A percentile compares a stretch with the other conserved stretches of the same genome.
These are phyloP conservation scores for Myotisia sp. DNA, from an alignment of 2,329 filamentous ascomycete genomes.

Conservation along the genomic window DNA sequence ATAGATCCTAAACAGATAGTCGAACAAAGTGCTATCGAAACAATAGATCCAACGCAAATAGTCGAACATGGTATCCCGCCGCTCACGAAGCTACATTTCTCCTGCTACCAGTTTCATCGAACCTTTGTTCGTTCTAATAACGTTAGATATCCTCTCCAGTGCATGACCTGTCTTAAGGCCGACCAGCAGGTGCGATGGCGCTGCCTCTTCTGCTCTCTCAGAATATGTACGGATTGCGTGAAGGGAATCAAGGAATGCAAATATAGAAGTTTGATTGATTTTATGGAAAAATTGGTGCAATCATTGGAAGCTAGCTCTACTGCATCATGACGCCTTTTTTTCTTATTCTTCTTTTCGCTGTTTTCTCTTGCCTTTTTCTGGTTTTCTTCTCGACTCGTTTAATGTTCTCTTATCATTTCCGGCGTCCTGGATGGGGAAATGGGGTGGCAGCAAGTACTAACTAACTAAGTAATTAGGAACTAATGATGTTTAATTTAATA, in stretches of 20 bases:
- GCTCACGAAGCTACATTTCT: conserved; percentile 24
- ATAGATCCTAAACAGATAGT: too few relatives aligned
- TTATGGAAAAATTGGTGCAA: conserved; percentile 17
- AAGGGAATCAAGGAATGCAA: conserved; percentile 22
- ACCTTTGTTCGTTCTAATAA: conserved; percentile 25
- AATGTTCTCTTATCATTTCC: too few relatives aligned
- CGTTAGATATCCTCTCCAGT: conserved; percentile 27
- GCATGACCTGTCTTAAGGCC: conserved; percentile 30
- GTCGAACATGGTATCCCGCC: conserved; percentile 18
- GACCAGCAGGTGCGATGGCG: conserved; percentile 26
- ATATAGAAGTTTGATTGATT: conserved; percentile 21
- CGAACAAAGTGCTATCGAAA: too few relatives aligned
- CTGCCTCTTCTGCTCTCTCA: conserved; percentile 30
- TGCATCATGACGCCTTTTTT: too few relatives aligned
- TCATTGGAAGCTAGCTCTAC: conserved; percentile 7
- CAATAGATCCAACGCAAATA: conserved; percentile 3
- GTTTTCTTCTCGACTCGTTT: too few relatives aligned
- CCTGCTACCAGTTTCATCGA: conserved; percentile 29
- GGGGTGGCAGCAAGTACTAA: too few relatives aligned
- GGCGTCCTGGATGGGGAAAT: too few relatives aligned
- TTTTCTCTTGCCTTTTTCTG: too few relatives aligned
- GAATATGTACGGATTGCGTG: conserved; percentile 26
- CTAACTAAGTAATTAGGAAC: too few relatives aligned
- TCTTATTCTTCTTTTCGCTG: too few relatives aligned
- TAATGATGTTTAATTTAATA: too few relatives aligned